Evolutionary conservation across 345 rosid genomes (phyloP), one percentile per base, ranked within the genome.

Genomic region (Citrus mangshanensis): DNA sequence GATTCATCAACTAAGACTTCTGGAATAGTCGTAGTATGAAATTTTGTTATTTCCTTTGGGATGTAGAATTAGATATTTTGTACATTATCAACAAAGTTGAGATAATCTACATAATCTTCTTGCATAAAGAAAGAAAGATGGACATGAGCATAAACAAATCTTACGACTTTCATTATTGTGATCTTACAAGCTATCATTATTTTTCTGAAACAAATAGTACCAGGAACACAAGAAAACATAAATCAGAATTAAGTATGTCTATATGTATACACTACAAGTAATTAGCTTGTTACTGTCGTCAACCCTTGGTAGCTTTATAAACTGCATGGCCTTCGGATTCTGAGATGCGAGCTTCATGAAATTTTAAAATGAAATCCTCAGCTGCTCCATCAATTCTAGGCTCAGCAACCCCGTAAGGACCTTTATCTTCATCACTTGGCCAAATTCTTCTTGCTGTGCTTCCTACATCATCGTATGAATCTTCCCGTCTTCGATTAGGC

Each of bases 281-380:
- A 40, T 40, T 42, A 2, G 14, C 25, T 68, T n/a, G 5, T 6
- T 30, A 35, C 13, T 59, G 5, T 16, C 32, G 14, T 60, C 10
- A 37, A 35, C 30, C 5, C 27, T 60, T 9, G 18, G 24, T 42
- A 46, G 12, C 74, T 61, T 24, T 49, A n/a, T 75, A 83, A 63
- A 78, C 81, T 51, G 83, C 78, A 79, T 84, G 84, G 68, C 79
- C 66, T 60, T 85, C 8, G 38, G 38, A 35, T 35, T 35, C 38
- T 35, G 38, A 82, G 84, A 84, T 66, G 28, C 85, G 91, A 66
- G 82, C 80, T 38, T 86, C 84, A 63, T 89, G 89, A 79, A 89
- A 86, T 81, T 81, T 83, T 59, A 85, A 85, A 5, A 93, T 93
- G 83, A 91, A 90, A 34, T 74, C 89, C 3, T 84, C 10, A 40